A percentile compares a stretch with the other conserved stretches of the same genome.
Conservation (phyloP, 1,284 basidiomycete species). For the Earliella scabrosa region DNA sequence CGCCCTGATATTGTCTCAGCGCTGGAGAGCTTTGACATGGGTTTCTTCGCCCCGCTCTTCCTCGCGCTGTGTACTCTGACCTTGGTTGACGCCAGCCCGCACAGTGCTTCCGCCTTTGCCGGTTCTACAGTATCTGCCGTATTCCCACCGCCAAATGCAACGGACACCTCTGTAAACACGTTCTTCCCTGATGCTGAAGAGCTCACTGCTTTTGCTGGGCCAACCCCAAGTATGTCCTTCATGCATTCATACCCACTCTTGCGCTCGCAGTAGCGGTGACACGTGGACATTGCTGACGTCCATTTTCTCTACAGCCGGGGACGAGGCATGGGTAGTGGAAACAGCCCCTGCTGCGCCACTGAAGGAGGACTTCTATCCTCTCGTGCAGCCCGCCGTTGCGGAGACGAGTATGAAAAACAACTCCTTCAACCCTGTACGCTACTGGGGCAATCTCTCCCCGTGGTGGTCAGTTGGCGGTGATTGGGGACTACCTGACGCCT, state of each 20-base stretch:
- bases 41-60: slow-evolving; percentile 5
- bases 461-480: slow-evolving; percentile 54
- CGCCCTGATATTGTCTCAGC: too few species aligned
- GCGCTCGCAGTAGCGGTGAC: background rate
- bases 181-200: slow-evolving; percentile 32
- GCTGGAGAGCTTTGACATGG: too few species aligned
- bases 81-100: slow-evolving; percentile 1
- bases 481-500: slow-evolving; percentile 56
- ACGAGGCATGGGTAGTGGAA: slow-evolving; percentile 33
- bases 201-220: slow-evolving; percentile 35
- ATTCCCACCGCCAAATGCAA: slow-evolving; percentile 34
- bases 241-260: too few species aligned
- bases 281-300: background rate
- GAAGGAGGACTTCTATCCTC: slow-evolving; percentile 29
- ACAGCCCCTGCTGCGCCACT: slow-evolving; percentile 31
- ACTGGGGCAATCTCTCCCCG: slow-evolving; percentile 62
- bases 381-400: slow-evolving; percentile 23
- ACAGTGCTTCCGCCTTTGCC: slow-evolving; percentile 29
- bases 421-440: slow-evolving; percentile 32
- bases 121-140: slow-evolving; percentile 31
- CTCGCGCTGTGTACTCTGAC: slow-evolving; percentile 8
- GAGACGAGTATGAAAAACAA: slow-evolving; percentile 6
- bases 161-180: slow-evolving; percentile 26
- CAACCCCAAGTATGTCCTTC: slow-evolving; percentile 33
- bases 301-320: slow-evolving; percentile 21